Base-by-base conservation (phyloP, 208 protist genomes). In the Trypanosomatidae sp. region DNA sequence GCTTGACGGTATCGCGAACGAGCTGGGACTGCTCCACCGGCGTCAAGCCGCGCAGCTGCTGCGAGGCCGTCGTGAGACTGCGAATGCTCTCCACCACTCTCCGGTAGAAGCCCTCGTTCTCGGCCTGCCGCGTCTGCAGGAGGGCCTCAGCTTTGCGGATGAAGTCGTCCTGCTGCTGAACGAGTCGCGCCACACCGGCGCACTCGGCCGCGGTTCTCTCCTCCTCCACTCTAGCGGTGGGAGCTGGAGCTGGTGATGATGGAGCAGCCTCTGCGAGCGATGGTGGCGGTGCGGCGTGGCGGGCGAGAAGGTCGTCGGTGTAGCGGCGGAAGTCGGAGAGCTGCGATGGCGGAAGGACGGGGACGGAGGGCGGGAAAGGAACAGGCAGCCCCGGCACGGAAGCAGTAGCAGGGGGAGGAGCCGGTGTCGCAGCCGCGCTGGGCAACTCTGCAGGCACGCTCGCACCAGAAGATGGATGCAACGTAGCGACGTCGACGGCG, bases 11-110 rank as follows among this genome's bases (percentile, higher is more conserved):
- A 52, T 83, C 73, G 46, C 82, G 85, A 36, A 96, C 58, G 25
- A 96, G 72, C 59, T 86, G 68, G 17, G 89, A 67, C 76, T 94
- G 89, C 55, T 96, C 86, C 28, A 82, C 71, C 5, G 88, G 76
- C 22, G 71, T 84, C 39, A 94, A 70, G 1, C 86, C 86, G 12
- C 71, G 68, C 6, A 74, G 77, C 2, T 50, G 49, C 52, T 83
- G 71, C 6, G 78, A 81, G 19, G 62, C 73, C 13, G 62, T 50
- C 0, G 76, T 78, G 12, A 78, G 49, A 13, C 71, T 52, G 49
- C 79, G 76, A 3, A 79, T 67, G 10, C 59, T 77, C 60, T 89
- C 82, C 25, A 82, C 67, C 0, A 92, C 81, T 13, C 71, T 66
- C 19, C 85, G 59, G 64, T 91, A 89, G 47, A 89, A 86, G 39